Conservation (phyloP, 2,329 filamentous ascomycete species). For the Remersonia thermophila region DNA sequence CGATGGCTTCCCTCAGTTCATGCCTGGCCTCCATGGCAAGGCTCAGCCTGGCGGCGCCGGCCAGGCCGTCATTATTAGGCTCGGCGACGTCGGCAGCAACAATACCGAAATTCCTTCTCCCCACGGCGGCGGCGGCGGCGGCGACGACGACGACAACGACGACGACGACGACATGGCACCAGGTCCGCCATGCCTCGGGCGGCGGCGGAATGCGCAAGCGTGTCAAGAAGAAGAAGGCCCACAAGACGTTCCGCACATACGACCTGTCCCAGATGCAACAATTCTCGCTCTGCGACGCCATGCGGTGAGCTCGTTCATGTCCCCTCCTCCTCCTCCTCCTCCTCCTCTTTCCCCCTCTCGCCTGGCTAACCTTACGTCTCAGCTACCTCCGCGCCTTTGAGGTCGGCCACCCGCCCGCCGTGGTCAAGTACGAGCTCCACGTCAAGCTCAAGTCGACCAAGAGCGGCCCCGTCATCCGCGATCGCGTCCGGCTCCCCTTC, state of each 20-base stretch:
- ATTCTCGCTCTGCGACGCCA: constrained; percentile 80
- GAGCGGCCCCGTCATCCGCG: constrained; percentile 77
- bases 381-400: constrained; percentile 88
- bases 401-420: constrained; percentile 64
- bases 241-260: constrained; percentile 56
- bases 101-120: constrained; percentile 39
- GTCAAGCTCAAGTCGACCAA: constrained; percentile 73
- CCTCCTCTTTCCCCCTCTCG: neutral
- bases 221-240: constrained; percentile 44
- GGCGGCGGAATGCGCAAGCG: constrained; percentile 41
- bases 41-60: constrained; percentile 30
- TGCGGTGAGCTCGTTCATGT: constrained; percentile 51
- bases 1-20: constrained; percentile 40
- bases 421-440: constrained; percentile 78
- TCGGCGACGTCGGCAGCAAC: constrained; percentile 18
- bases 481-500: constrained; percentile 77
- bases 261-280: constrained; percentile 55
- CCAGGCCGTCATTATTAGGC: constrained; percentile 26
- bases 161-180: too few species aligned
- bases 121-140: constrained; percentile 28
- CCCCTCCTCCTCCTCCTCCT: too few species aligned
- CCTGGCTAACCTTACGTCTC: constrained; percentile 5
- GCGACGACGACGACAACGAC: too few species aligned
- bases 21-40: constrained; percentile 44
- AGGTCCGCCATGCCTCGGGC: constrained; percentile 27